Conservation (phyloP, 1,284 basidiomycete genomes). For the Cutaneotrichosporon mucoides region DNA sequence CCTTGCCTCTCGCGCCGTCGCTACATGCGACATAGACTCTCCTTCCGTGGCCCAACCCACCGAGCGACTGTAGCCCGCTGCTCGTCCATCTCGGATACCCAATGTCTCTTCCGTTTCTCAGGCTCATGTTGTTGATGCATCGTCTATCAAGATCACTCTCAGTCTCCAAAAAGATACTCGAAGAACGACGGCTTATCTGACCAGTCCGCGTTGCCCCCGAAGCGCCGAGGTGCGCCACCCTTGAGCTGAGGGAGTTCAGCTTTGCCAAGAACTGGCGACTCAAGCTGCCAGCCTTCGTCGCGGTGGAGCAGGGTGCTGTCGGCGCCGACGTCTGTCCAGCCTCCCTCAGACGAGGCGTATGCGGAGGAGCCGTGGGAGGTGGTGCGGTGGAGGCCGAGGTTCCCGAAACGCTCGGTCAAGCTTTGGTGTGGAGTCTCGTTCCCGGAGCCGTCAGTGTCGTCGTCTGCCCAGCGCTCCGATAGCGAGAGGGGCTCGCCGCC, state of each 20-base stretch:
- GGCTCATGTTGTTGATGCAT: constrained; percentile 17
- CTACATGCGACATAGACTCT: too few relatives aligned
- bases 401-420: constrained; percentile 8
- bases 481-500: not conserved
- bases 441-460: constrained; percentile 10
- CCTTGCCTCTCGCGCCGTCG: too few relatives aligned
- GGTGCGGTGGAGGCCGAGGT: constrained; percentile 12
- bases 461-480: constrained; percentile 1
- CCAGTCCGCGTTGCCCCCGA: constrained; percentile 21
- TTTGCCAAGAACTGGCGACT: constrained; percentile 1
- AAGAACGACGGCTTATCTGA: constrained; percentile 46
- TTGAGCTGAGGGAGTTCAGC: not conserved
- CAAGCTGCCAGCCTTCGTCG: not conserved
- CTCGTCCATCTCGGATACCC: not conserved
- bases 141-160: constrained; percentile 4
- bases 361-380: constrained; percentile 28
- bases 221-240: constrained; percentile 10
- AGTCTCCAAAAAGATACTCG: constrained; percentile 43
- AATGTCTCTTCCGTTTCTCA: not conserved
- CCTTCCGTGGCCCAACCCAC: not conserved
- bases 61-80: not conserved
- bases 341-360: constrained; percentile 42
- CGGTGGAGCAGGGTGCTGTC: constrained; percentile 4
- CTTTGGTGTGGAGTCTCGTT: not conserved
- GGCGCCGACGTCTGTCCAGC: constrained; percentile 26